Evolutionary conservation across 2,329 filamentous ascomycete genomes (phyloP).

Genomic region (Penicillium sp.): DNA sequence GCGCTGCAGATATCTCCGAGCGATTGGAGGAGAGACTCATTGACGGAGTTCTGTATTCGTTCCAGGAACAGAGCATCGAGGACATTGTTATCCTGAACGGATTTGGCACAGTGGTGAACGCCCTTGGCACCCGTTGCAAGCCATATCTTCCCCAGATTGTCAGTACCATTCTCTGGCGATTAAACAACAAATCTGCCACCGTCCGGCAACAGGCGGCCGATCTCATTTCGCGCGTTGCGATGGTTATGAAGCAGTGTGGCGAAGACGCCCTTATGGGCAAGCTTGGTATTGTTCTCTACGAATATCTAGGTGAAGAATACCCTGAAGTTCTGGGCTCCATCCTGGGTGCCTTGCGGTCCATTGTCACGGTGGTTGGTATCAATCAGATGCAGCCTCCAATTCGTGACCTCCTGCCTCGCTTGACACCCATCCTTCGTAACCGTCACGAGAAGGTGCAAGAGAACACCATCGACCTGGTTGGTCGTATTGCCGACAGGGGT

Average conservation of each 20-base stretch:
- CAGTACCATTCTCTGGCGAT: slow-evolving; percentile 89
- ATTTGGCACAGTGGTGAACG: slow-evolving; percentile 96
- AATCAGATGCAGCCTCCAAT: slow-evolving; percentile 98
- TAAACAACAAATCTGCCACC: slow-evolving; percentile 97
- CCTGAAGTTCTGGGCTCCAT: slow-evolving; percentile 97
- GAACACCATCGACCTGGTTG: slow-evolving; percentile 96
- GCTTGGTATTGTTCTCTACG: slow-evolving; percentile 90
- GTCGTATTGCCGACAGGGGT: slow-evolving; percentile 94
- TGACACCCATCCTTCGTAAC: slow-evolving; percentile 97
- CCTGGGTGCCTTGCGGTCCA: slow-evolving; percentile 87
- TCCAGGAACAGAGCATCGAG: slow-evolving; percentile 97
- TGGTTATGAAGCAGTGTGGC: slow-evolving; percentile 98
- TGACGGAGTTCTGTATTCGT: slow-evolving; percentile 91
- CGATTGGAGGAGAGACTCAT: slow-evolving; percentile 90
- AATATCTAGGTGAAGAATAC: slow-evolving; percentile 98
- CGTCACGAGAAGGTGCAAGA: slow-evolving; percentile 99
- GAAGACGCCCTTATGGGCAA: slow-evolving; percentile 96
- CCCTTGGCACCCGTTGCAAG: slow-evolving; percentile 89
- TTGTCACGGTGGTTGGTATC: slow-evolving; percentile 97
- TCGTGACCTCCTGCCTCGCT: slow-evolving; percentile 87
- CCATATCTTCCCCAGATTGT: slow-evolving; percentile 96
- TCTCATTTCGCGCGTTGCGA: slow-evolving; percentile 92
- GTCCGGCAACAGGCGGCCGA: slow-evolving; percentile 97
- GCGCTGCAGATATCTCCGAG: slow-evolving; percentile 90
- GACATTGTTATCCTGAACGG: slow-evolving; percentile 96